phyloP scores from a whole-genome alignment of 768 basidiomycete genomes.

The Lentinula boryana region DNA sequence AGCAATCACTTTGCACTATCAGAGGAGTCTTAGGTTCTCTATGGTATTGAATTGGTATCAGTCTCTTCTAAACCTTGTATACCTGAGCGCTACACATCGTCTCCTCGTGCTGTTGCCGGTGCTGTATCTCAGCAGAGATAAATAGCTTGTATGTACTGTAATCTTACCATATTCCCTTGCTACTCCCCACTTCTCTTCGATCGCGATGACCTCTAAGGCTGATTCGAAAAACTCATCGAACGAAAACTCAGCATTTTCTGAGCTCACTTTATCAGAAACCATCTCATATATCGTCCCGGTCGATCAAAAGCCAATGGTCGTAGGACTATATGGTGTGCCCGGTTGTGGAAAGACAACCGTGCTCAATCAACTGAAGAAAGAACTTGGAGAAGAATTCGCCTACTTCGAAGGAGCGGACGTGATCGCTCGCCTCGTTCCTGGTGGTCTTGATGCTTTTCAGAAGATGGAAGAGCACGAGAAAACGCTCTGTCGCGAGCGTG shows the following conservation, averaged over 20 bases:
- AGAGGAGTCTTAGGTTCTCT: too few relatives aligned
- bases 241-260: too few relatives aligned
- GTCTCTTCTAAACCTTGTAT: background rate
- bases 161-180: background rate
- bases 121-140: background rate
- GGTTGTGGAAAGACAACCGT: slow-evolving; percentile 16
- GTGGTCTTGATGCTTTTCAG: slow-evolving; percentile 17
- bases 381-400: slow-evolving; percentile 11
- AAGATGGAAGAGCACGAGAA: slow-evolving; percentile 12
- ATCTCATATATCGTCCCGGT: too few relatives aligned
- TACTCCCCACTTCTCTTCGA: background rate
- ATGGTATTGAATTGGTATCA: background rate
- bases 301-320: slow-evolving; percentile 9
- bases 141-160: background rate
- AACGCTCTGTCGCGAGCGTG: slow-evolving; percentile 10
- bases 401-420: slow-evolving; percentile 16
- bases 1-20: background rate
- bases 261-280: too few relatives aligned
- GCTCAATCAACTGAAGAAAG: slow-evolving; percentile 11
- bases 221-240: background rate
- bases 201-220: background rate
- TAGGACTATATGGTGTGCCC: slow-evolving; percentile 17
- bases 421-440: slow-evolving; percentile 14
- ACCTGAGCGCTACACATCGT: background rate
- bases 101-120: background rate